These are phyloP conservation scores for Madurella mycetomatis DNA, from an alignment of 2,329 filamentous ascomycete species.

Conservation along the genomic window DNA sequence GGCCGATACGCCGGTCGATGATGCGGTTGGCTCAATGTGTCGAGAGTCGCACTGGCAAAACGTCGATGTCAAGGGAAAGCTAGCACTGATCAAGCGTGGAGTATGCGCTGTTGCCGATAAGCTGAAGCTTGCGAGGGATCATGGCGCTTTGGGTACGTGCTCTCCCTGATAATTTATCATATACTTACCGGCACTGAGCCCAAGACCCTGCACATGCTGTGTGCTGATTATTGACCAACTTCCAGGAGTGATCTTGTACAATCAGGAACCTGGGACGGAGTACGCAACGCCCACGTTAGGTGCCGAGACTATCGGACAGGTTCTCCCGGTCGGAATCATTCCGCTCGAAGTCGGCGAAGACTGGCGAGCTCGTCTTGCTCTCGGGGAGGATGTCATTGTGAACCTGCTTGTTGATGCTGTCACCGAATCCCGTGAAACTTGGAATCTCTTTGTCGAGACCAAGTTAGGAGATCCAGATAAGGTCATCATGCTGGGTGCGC, in stretches of 20 bases:
- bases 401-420: conserved; percentile 35
- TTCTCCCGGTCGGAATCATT: conserved; percentile 27
- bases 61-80: conserved; percentile 41
- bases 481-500: conserved; percentile 40
- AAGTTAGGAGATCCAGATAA: conserved; percentile 40
- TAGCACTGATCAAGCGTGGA: conserved; percentile 44
- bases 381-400: conserved; percentile 30
- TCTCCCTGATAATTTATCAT: no score
- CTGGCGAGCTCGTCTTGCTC: conserved; percentile 31
- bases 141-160: conserved; percentile 35
- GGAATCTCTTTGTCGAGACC: conserved; percentile 45
- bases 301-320: conserved; percentile 26
- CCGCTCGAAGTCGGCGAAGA: conserved; percentile 25
- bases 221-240: background rate
- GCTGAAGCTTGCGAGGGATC: conserved; percentile 39
- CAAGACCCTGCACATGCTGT: background rate
- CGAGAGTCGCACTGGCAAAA: conserved; percentile 42
- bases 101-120: conserved; percentile 41
- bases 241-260: conserved; percentile 51
- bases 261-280: conserved; percentile 47
- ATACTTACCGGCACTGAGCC: background rate
- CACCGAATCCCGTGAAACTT: conserved; percentile 37
- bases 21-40: conserved; percentile 37
- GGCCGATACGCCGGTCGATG: conserved; percentile 34
- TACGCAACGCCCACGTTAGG: conserved; percentile 47